Conservation (phyloP, 73 alveolate genomes). For the Paramecium primaurelia region DNA sequence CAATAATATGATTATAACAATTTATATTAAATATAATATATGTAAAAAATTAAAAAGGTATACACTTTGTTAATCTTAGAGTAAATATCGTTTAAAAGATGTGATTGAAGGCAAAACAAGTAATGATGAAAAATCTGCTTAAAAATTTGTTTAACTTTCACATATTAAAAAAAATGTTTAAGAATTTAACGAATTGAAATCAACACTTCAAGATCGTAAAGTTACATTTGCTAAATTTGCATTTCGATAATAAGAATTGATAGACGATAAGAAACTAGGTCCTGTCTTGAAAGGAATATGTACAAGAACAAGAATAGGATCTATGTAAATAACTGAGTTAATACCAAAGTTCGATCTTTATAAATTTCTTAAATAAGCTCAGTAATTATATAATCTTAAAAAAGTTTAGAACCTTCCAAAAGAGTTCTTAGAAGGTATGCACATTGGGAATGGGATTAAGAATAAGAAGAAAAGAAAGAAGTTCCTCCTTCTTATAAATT, state of each 20-base stretch:
- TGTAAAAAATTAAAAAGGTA: not conserved
- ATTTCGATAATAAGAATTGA: not conserved
- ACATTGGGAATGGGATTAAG: constrained; percentile 54
- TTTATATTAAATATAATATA: not conserved
- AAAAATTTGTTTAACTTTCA: not conserved
- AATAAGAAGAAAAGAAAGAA: not conserved
- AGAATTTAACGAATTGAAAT: not conserved
- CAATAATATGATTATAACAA: not conserved
- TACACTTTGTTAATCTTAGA: not conserved
- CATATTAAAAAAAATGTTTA: not conserved
- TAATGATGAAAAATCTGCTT: constrained; percentile 22
- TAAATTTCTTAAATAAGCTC: not conserved
- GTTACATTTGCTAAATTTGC: constrained; percentile 24
- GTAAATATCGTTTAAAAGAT: constrained; percentile 29
- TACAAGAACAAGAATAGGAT: not conserved
- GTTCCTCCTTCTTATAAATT: not conserved
- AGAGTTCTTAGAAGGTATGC: constrained; percentile 39
- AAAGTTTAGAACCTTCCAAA: constrained; percentile 25
- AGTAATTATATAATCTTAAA: not conserved
- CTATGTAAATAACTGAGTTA: not conserved
- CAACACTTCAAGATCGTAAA: not conserved
- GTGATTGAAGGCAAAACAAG: not conserved
- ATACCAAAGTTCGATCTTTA: not conserved
- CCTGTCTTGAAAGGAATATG: constrained; percentile 32
- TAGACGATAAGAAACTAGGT: constrained; percentile 22